phyloP scores from a whole-genome alignment of 2,329 filamentous ascomycete genomes.

The Leptosphaerulina australis region DNA sequence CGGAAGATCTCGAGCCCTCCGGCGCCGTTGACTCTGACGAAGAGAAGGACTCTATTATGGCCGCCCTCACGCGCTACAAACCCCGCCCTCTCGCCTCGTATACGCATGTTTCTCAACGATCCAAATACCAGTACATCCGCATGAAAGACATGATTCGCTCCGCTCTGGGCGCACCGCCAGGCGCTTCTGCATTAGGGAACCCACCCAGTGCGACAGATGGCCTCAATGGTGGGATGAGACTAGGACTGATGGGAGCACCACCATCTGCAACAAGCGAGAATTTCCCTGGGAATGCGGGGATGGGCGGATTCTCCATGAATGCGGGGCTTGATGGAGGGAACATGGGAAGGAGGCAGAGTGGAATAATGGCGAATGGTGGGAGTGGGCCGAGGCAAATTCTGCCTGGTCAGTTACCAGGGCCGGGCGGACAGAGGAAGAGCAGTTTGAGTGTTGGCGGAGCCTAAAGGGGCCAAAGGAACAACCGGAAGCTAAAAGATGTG shows the following conservation, averaged over 20 bases:
- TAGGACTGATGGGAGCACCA: conserved; percentile 44
- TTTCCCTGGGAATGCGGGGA: conserved; percentile 39
- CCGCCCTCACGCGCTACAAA: conserved; percentile 71
- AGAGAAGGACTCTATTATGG: conserved; percentile 89
- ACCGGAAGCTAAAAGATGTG: background rate
- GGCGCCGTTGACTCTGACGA: conserved; percentile 90
- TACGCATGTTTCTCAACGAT: conserved; percentile 56
- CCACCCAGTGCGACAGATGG: conserved; percentile 30
- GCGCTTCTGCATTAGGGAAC: conserved; percentile 29
- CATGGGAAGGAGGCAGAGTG: conserved; percentile 36
- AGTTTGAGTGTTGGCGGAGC: conserved; percentile 37
- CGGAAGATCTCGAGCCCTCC: conserved; percentile 76
- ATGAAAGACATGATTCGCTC: conserved; percentile 68
- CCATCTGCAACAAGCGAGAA: conserved; percentile 40
- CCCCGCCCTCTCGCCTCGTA: conserved; percentile 79
- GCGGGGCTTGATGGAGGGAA: conserved; percentile 38
- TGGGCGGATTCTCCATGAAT: conserved; percentile 40
- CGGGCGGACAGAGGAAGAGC: conserved; percentile 38
- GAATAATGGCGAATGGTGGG: conserved; percentile 30
- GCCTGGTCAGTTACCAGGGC: conserved; percentile 47
- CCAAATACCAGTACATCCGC: conserved; percentile 66
- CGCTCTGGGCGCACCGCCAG: conserved; percentile 58
- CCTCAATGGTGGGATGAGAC: conserved; percentile 33
- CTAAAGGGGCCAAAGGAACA: conserved; percentile 1
- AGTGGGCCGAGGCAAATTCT: conserved; percentile 44